Percentiles rank a stretch among this genome's conserved stretches.
These are phyloP conservation scores for Boletus sp. DNA, from an alignment of 768 basidiomycete genomes.

Conservation along the genomic window DNA sequence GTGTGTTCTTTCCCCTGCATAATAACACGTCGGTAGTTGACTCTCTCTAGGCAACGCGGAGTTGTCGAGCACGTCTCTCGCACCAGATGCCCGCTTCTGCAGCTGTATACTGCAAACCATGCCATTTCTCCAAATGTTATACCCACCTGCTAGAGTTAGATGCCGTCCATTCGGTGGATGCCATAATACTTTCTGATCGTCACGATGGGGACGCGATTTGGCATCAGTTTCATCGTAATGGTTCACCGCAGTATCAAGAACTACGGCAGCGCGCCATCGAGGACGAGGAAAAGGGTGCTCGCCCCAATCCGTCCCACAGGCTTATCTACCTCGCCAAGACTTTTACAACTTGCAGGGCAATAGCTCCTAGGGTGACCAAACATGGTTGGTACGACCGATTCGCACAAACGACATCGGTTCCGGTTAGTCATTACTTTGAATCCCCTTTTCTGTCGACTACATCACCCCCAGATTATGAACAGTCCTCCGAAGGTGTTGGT, in stretches of 20 bases:
- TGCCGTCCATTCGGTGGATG: constrained; percentile 38
- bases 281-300: constrained; percentile 39
- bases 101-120: constrained; percentile 36
- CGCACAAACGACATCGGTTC: constrained; percentile 18
- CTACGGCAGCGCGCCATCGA: constrained; percentile 14
- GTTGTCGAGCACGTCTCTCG: constrained; percentile 20
- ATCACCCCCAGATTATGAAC: constrained; percentile 17
- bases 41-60: constrained; percentile 12
- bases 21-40: background rate
- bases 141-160: constrained; percentile 35
- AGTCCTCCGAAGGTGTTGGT: constrained; percentile 12
- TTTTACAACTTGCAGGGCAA: constrained; percentile 49
- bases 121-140: constrained; percentile 38
- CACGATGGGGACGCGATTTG: constrained; percentile 26
- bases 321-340: constrained; percentile 47
- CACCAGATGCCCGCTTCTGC: constrained; percentile 18
- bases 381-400: constrained; percentile 64
- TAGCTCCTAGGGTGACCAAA: constrained; percentile 37
- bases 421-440: constrained; percentile 17
- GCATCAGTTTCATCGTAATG: constrained; percentile 35
- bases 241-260: constrained; percentile 16
- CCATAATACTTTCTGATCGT: constrained; percentile 25
- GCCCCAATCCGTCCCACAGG: constrained; percentile 33
- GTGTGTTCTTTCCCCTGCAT: constrained; percentile 1
- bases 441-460: background rate